These are phyloP conservation scores for Paralagenidium karlingii DNA, from an alignment of 352 stramenopile genomes.

Conservation along the genomic window DNA sequence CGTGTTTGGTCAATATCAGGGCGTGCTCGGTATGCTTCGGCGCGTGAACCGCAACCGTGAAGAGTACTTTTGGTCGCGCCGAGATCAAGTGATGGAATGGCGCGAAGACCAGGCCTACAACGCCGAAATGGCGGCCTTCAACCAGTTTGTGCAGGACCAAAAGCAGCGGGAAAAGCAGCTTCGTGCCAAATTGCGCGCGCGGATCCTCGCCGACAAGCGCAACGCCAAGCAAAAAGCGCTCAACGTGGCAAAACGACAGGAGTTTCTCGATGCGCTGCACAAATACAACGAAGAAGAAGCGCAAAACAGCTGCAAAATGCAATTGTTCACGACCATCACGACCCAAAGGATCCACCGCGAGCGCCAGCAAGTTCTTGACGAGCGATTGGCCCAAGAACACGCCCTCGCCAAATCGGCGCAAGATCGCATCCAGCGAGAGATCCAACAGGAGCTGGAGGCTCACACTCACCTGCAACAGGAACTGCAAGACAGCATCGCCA, in stretches of 20 bases:
- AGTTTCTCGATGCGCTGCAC: slow-evolving; percentile 27
- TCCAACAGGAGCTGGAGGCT: slow-evolving; percentile 4
- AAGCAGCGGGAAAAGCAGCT: slow-evolving; percentile 15
- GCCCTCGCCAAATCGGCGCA: slow-evolving; percentile 1
- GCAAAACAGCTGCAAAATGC: slow-evolving; percentile 27
- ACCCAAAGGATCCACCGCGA: slow-evolving; percentile 18
- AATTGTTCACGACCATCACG: slow-evolving; percentile 30
- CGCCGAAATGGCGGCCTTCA: slow-evolving; percentile 20
- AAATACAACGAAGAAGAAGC: slow-evolving; percentile 23
- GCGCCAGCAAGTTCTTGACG: slow-evolving; percentile 7
- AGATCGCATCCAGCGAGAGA: background rate
- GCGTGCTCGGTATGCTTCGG: slow-evolving; percentile 19
- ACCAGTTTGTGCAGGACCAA: slow-evolving; percentile 4
- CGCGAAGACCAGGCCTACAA: slow-evolving; percentile 24
- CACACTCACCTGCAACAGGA: slow-evolving; percentile 11
- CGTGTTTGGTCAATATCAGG: slow-evolving; percentile 9
- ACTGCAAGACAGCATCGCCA: too few relatives aligned
- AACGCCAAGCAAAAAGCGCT: slow-evolving; percentile 20
- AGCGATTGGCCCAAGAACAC: slow-evolving; percentile 3
- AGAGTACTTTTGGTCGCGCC: slow-evolving; percentile 23
- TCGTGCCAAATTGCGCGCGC: slow-evolving; percentile 21
- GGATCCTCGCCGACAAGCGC: slow-evolving; percentile 32
- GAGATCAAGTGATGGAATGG: slow-evolving; percentile 37
- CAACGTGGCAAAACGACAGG: slow-evolving; percentile 33
- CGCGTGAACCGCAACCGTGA: too few relatives aligned